Conservation (phyloP, 371 early-diverging fungal species). For the Syncephalastrum sp. region DNA sequence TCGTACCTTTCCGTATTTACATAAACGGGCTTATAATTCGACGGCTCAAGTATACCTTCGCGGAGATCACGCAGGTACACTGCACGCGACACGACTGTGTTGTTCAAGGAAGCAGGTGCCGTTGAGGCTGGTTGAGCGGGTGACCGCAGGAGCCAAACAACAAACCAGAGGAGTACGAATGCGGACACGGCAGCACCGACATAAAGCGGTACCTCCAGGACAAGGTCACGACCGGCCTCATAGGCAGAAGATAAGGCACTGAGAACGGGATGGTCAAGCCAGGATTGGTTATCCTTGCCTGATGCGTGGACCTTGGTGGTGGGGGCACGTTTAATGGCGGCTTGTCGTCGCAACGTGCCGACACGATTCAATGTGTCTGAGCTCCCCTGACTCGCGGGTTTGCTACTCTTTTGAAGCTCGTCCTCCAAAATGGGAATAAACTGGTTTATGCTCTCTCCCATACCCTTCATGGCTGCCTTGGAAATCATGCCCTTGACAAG, state of each 20-base stretch:
- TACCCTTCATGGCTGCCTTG: constrained; percentile 46
- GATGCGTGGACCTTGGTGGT: neutral
- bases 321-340: constrained; percentile 2
- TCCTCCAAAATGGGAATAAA: constrained; percentile 34
- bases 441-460: constrained; percentile 29
- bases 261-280: no score
- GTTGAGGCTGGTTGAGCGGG: no score
- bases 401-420: constrained; percentile 6
- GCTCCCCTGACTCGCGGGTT: neutral
- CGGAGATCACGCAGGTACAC: constrained; percentile 51
- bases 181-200: constrained; percentile 11
- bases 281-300: no score
- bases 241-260: no score
- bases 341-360: no score
- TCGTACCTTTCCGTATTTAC: constrained; percentile 20
- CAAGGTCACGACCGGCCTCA: constrained; percentile 7
- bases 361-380: no score
- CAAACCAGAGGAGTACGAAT: constrained; percentile 13
- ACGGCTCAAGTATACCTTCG: constrained; percentile 25
- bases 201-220: constrained; percentile 18
- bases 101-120: neutral
- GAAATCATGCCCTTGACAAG: constrained; percentile 50
- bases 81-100: constrained; percentile 20
- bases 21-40: constrained; percentile 16
- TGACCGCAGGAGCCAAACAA: constrained; percentile 9